Base-by-base conservation (phyloP, 2,329 filamentous ascomycete genomes). In the Sarocladiaceae sp. region DNA sequence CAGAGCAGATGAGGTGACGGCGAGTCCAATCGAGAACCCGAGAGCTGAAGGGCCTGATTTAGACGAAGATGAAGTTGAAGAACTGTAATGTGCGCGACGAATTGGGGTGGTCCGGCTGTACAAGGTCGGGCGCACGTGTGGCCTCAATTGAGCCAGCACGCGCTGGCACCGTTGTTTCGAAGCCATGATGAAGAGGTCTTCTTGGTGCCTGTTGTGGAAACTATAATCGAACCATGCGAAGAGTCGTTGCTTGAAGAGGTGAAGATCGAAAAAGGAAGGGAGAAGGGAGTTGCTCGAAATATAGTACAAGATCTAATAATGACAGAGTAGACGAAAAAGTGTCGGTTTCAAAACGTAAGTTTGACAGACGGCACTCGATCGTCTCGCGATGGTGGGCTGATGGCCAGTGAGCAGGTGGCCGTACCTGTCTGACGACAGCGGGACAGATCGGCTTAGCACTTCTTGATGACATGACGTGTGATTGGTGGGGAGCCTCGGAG, bases 21-120 rank as follows among this genome's bases (percentile, higher is more conserved):
- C 64, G 33, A 68, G 71, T 47, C 67, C 66, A 58, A 70, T 58
- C 58, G 63, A 65, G 50, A 67, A 25, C 20, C 60, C 49, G 55
- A 47, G 56, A 46, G 51, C 53, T 53, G 56, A 55, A 44, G 52
- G 39, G 36, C 57, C 53, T 28, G 64, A 61, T 48, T 51, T 60
- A 31, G 64, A 64, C 50, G n/a, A 58, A 56, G 52, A 59, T 60
- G 54, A 25, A 12, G 20, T 26, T 11, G 47, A n/a, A 15, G 47
- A 36, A 33, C 47, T 50, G 31, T 36, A 50, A 11, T 20, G 22
- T 31, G 31, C 47, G 17, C 47, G 47, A 18, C 47, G 29, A n/a
- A 31, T 37, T 17, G 47, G 15, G 3, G 29, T 15, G 2, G 22
- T 37, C 10, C 33, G 47, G 17, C 4, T 18, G 15, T 26, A 17